Evolutionary conservation across 2,329 filamentous ascomycete species (phyloP), one percentile per base, ranked within the genome.

Genomic region (Huntiella abstrusa): DNA sequence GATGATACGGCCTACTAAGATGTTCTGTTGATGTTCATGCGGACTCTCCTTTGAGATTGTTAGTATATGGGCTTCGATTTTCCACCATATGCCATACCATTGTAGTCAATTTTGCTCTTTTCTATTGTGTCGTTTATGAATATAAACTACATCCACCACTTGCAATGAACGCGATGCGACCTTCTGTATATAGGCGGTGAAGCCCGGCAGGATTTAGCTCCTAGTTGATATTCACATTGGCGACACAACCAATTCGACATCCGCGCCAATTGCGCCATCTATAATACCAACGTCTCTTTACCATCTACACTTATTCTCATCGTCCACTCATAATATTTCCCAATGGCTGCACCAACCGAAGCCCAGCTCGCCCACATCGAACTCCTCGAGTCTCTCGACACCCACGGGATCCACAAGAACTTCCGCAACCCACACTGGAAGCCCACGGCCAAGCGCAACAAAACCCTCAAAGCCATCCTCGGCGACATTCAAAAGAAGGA

Each of bases 391-490:
- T 69, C 83, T 60, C 83, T 96, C 57, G 91, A 98, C 68, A 85
- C 95, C 57, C 80, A 91, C 61, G 75, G 77, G 50, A 75, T 83
- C 58, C 77, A 77, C 55, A 93, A 92, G 65, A 81, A 77, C 57
- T 98, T 95, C 69, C 87, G 88, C 61, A 94, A 86, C 59, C 69
- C 81, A 2, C 67, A 76, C 60, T 98, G 91, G 91, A 86, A 83
- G 58, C 85, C 91, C 12, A 85, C 88, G 53, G 81, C 87, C 62
- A 86, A 91, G 44, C 84, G 91, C 62, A 98, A 98, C 74, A 98
- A 98, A 69, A 96, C 94, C 62, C 80, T 96, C 63, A 96, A 96
- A 64, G 84, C 93, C 55, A 91, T 98, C 52, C 71, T 98, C 51
- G 82, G 85, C 50, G 91, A 98, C 57, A 83, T 82, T 10, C 76